phyloP scores from a whole-genome alignment of 768 basidiomycete genomes.

The Boletus reticuloceps region DNA sequence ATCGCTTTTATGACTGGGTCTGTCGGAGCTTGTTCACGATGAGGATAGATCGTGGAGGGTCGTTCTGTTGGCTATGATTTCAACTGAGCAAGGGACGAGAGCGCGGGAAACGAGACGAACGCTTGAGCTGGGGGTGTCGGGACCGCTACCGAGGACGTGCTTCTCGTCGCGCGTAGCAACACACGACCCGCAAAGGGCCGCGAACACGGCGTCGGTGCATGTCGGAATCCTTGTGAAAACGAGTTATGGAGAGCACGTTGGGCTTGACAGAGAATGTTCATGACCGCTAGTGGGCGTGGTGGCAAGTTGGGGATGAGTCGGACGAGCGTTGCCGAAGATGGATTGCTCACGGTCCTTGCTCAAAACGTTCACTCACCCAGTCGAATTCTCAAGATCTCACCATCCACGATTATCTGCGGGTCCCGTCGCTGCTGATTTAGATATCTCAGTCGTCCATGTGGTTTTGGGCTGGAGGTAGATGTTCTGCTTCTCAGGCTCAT shows the following conservation, averaged over 20 bases:
- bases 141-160: conserved; percentile 13
- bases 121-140: conserved; percentile 7
- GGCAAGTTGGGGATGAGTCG: not conserved
- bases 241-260: conserved; percentile 23
- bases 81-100: conserved; percentile 23
- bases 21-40: conserved; percentile 83
- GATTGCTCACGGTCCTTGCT: not conserved
- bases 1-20: conserved; percentile 75
- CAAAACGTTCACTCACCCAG: too few relatives aligned
- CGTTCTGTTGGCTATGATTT: conserved; percentile 24
- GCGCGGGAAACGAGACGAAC: conserved; percentile 17
- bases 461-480: too few relatives aligned
- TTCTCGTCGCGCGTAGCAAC: conserved; percentile 3
- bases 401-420: conserved; percentile 1
- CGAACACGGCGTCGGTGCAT: not conserved
- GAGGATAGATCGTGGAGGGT: conserved; percentile 60
- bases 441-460: too few relatives aligned
- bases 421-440: not conserved
- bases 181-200: not conserved
- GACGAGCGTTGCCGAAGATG: conserved; percentile 9
- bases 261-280: conserved; percentile 21
- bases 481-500: too few relatives aligned
- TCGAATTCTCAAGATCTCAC: conserved; percentile 11
- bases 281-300: conserved; percentile 6
- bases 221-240: conserved; percentile 11